Percentiles rank a stretch among this genome's conserved stretches.
phyloP scores from a whole-genome alignment of 1,284 basidiomycete species.

The Trametes polyzona region DNA sequence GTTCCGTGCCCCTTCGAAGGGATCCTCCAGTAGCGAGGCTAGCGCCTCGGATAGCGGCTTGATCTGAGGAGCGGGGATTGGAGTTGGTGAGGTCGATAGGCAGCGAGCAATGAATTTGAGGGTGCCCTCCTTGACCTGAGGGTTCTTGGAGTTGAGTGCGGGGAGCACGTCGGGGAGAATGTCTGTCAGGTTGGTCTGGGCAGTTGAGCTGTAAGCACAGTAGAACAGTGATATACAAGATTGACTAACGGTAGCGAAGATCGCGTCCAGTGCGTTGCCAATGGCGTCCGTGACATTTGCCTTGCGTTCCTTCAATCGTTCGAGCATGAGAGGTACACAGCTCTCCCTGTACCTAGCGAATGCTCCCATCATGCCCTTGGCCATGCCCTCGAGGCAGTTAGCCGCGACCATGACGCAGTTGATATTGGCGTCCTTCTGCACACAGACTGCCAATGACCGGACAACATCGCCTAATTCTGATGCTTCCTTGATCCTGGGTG shows the following conservation, averaged over 20 bases:
- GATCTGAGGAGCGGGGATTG: conserved; percentile 77
- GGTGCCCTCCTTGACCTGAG: conserved; percentile 94
- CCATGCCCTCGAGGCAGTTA: conserved; percentile 84
- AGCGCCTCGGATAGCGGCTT: conserved; percentile 86
- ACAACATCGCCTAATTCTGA: conserved; percentile 76
- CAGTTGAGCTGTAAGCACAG: conserved; percentile 27
- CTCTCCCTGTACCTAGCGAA: conserved; percentile 81
- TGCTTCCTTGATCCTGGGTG: conserved; percentile 80
- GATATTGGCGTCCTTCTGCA: conserved; percentile 93
- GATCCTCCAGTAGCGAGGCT: conserved; percentile 82
- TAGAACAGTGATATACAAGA: conserved; percentile 19
- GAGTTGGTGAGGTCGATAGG: conserved; percentile 70
- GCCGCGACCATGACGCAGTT: conserved; percentile 94
- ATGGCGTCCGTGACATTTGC: conserved; percentile 89
- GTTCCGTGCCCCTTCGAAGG: conserved; percentile 88
- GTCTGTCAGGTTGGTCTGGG: conserved; percentile 81
- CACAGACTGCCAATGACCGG: conserved; percentile 79
- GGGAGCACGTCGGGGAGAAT: conserved; percentile 85
- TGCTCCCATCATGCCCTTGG: conserved; percentile 75
- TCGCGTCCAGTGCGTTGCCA: conserved; percentile 86
- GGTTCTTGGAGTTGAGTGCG: conserved; percentile 90
- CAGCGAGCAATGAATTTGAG: conserved; percentile 88
- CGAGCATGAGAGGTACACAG: conserved; percentile 82
- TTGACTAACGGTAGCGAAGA: conserved; percentile 77
- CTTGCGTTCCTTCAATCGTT: conserved; percentile 96